Evolutionary conservation across 2,329 filamentous ascomycete species (phyloP).

Genomic region (Myriosclerotinia scirpicola): DNA sequence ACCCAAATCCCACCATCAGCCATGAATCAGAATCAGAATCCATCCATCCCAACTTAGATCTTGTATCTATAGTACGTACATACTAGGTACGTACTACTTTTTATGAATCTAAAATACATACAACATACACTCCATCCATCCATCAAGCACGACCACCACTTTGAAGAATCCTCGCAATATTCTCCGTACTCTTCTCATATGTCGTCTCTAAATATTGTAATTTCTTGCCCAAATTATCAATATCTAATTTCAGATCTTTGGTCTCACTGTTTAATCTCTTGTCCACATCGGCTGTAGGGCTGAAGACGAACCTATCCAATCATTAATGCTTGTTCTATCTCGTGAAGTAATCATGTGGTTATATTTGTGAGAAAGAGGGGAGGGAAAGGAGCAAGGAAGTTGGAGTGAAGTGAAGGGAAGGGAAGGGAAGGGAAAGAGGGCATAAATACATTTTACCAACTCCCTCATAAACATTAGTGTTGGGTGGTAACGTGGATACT

Average conservation of each 20-base stretch:
- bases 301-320: constrained; percentile 75
- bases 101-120: constrained; percentile 1
- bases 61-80: not conserved
- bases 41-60: constrained; percentile 3
- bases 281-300: constrained; percentile 70
- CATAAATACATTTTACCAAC: constrained; percentile 87
- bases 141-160: constrained; percentile 42
- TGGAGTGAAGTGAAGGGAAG: not conserved
- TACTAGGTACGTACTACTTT: not conserved
- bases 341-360: constrained; percentile 22
- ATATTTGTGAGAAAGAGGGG: not conserved
- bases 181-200: constrained; percentile 87
- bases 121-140: not conserved
- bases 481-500: constrained; percentile 69
- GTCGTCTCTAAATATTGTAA: constrained; percentile 93
- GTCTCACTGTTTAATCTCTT: constrained; percentile 74
- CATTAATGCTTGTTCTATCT: constrained; percentile 14
- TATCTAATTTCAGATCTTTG: constrained; percentile 72
- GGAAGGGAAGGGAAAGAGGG: not conserved
- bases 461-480: constrained; percentile 86
- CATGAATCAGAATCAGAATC: not conserved
- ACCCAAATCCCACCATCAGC: not conserved
- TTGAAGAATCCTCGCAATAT: constrained; percentile 85
- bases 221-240: constrained; percentile 81
- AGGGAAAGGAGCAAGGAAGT: not conserved